Percentiles rank a stretch among this genome's conserved stretches.
phyloP scores from a whole-genome alignment of 1,139 yeast species.

The Wickerhamiella infanticola region DNA sequence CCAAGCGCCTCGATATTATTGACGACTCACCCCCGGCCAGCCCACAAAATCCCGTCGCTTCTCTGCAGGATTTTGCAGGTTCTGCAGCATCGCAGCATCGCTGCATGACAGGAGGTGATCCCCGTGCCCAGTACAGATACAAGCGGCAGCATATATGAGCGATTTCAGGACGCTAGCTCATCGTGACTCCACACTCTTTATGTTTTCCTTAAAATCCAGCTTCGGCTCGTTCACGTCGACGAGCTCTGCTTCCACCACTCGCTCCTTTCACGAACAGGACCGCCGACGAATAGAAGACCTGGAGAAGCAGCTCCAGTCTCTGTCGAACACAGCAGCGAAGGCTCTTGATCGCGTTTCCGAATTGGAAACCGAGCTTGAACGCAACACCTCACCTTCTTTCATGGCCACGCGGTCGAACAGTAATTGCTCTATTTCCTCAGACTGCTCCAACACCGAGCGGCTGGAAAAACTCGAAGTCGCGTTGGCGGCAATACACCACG shows the following conservation, averaged over 20 bases:
- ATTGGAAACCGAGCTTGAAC: slow-evolving; percentile 18
- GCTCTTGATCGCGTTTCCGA: slow-evolving; percentile 23
- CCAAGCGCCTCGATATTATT: no score
- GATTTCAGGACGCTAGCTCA: no score
- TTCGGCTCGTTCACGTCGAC: background rate
- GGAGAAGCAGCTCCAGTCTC: slow-evolving; percentile 20
- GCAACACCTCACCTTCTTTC: background rate
- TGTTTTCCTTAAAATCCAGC: background rate
- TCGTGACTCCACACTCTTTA: background rate
- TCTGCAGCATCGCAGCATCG: no score
- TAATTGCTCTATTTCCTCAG: slow-evolving; percentile 2
- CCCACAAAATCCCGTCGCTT: no score
- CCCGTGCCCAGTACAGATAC: no score
- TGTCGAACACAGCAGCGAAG: slow-evolving; percentile 22
- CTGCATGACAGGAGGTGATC: no score
- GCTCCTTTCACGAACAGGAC: slow-evolving; percentile 11
- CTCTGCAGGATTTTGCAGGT: no score
- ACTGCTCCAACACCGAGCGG: slow-evolving; percentile 11
- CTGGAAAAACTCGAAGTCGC: slow-evolving; percentile 21
- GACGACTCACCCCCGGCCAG: no score
- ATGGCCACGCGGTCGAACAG: slow-evolving; percentile 3
- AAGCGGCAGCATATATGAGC: no score
- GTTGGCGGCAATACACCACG: slow-evolving; percentile 18
- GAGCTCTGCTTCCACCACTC: background rate
- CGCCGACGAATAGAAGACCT: slow-evolving; percentile 19